Evolutionary conservation across 768 basidiomycete species (phyloP).

Genomic region (Boletus rex-veris): DNA sequence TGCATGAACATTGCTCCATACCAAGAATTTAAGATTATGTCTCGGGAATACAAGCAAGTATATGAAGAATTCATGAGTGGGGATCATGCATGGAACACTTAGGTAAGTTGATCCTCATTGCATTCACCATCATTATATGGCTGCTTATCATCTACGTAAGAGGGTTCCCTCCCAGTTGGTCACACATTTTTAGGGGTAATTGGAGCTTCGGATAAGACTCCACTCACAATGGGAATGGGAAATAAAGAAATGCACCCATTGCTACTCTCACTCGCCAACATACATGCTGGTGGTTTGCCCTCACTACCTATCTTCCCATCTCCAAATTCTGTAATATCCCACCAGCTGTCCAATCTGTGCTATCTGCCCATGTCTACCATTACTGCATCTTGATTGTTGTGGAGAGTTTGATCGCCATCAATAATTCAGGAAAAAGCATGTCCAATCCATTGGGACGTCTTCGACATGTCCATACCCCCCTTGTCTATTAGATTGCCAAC

Average conservation of each 20-base stretch:
- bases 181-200: neutral
- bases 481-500: neutral
- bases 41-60: too few species aligned
- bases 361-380: constrained; percentile 30
- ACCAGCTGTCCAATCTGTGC: constrained; percentile 22
- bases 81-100: too few species aligned
- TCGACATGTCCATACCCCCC: neutral
- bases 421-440: constrained; percentile 3
- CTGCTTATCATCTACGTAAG: too few species aligned
- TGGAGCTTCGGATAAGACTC: neutral
- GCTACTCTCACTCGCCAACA: constrained; percentile 32
- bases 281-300: constrained; percentile 1
- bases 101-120: too few species aligned
- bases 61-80: too few species aligned
- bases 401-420: constrained; percentile 14
- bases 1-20: too few species aligned
- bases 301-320: constrained; percentile 25
- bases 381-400: constrained; percentile 29
- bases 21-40: too few species aligned
- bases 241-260: constrained; percentile 30
- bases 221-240: neutral
- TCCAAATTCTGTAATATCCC: constrained; percentile 10
- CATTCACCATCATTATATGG: too few species aligned
- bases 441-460: constrained; percentile 19
- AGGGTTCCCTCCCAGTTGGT: too few species aligned